Conservation (phyloP, 148 eudicot genomes). For the Cornus suecica region DNA sequence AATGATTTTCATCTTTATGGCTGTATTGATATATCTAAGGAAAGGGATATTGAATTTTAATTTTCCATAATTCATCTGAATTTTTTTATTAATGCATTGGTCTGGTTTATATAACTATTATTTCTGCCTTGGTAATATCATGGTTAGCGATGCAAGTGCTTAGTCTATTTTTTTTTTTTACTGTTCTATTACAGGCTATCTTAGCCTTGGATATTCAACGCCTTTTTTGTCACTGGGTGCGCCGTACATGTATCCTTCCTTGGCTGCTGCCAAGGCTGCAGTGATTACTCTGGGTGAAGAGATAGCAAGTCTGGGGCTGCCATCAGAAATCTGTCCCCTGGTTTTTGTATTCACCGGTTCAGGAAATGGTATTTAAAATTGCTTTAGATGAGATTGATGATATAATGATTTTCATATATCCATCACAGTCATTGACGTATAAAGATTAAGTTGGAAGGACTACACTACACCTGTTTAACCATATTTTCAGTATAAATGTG, state of each 20-base stretch:
- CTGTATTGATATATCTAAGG: not conserved
- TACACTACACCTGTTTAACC: not conserved
- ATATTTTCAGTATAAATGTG: not conserved
- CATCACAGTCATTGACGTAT: not conserved
- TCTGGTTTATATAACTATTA: not conserved
- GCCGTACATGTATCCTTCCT: conserved; percentile 94
- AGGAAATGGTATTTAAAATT: conserved; percentile 73
- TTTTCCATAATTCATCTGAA: not conserved
- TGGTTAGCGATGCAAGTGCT: not conserved
- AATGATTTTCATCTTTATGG: not conserved
- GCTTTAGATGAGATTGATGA: not conserved
- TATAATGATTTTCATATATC: not conserved
- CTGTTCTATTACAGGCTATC: conserved; percentile 60
- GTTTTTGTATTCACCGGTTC: conserved; percentile 94
- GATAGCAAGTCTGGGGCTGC: conserved; percentile 80
- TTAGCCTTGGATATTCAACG: conserved; percentile 87
- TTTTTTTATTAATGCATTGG: not conserved
- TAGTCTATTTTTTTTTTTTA: conserved; percentile 2
- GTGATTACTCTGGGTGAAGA: conserved; percentile 95
- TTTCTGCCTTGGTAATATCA: no score
- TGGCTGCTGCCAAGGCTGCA: conserved; percentile 97
- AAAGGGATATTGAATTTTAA: not conserved
- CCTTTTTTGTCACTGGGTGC: conserved; percentile 90
- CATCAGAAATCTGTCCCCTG: conserved; percentile 84
- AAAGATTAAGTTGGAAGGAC: not conserved